Percentiles rank a stretch among this genome's conserved stretches.
Conservation (phyloP, 352 stramenopile genomes). For the Hyaloperonospora brassicae region DNA sequence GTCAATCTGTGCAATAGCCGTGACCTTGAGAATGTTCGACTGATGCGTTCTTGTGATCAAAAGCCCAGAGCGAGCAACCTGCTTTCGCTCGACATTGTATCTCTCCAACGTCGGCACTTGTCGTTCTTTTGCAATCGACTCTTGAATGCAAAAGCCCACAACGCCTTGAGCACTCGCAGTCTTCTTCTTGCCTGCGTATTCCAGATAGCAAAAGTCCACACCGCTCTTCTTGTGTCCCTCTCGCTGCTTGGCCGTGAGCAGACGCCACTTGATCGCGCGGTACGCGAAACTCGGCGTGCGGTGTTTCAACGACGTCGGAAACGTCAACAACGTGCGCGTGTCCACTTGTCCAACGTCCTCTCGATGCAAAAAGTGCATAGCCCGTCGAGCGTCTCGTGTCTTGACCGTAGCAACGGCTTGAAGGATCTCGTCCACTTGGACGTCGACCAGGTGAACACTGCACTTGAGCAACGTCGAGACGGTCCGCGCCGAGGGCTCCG, state of each 20-base stretch:
- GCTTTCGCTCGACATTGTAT: slow-evolving; percentile 52
- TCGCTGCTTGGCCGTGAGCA: slow-evolving; percentile 22
- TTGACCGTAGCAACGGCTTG: slow-evolving; percentile 43
- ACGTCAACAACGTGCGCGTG: slow-evolving; percentile 62
- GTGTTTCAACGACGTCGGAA: slow-evolving; percentile 38
- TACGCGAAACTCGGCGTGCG: slow-evolving; percentile 61
- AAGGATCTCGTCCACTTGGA: slow-evolving; percentile 54
- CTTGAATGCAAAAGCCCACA: slow-evolving; percentile 73
- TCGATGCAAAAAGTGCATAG: slow-evolving; percentile 43
- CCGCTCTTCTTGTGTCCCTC: slow-evolving; percentile 34
- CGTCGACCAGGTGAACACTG: slow-evolving; percentile 54
- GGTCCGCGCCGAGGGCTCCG: slow-evolving; percentile 10
- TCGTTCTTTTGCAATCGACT: slow-evolving; percentile 50
- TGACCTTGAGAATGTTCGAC: slow-evolving; percentile 61
- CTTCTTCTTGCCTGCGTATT: slow-evolving; percentile 65
- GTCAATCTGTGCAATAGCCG: slow-evolving; percentile 65
- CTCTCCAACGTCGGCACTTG: slow-evolving; percentile 59
- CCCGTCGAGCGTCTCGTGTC: slow-evolving; percentile 48
- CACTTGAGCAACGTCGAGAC: slow-evolving; percentile 52
- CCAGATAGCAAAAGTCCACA: slow-evolving; percentile 69
- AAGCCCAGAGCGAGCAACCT: slow-evolving; percentile 54
- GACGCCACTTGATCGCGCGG: slow-evolving; percentile 62
- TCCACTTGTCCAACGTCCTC: slow-evolving; percentile 38
- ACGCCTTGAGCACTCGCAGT: slow-evolving; percentile 29
- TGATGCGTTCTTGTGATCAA: slow-evolving; percentile 72